These are phyloP conservation scores for Xylaria sp. DNA, from an alignment of 2,329 filamentous ascomycete genomes.

Conservation along the genomic window DNA sequence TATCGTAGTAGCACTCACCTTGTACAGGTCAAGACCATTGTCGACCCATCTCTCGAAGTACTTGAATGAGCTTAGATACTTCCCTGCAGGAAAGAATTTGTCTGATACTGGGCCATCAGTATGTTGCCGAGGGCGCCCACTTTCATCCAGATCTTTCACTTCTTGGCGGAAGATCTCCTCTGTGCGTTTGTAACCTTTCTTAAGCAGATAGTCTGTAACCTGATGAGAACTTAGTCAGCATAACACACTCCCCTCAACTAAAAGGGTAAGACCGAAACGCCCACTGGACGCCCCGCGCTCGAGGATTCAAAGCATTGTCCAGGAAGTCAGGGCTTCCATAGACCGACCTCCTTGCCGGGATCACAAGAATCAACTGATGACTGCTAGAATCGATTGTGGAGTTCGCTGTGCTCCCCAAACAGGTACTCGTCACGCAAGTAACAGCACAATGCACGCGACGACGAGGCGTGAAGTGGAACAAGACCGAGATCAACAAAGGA, in stretches of 20 bases:
- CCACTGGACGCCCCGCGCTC: background rate
- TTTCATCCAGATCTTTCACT: slow-evolving; percentile 82
- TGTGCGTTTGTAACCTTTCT: slow-evolving; percentile 92
- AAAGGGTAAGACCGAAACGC: background rate
- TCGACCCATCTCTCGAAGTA: slow-evolving; percentile 86
- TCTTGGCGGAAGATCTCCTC: slow-evolving; percentile 94
- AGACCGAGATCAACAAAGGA: background rate
- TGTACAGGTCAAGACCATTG: slow-evolving; percentile 92
- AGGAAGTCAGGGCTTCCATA: background rate
- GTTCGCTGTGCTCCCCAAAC: background rate
- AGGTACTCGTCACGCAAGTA: background rate
- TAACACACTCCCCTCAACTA: background rate
- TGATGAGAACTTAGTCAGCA: slow-evolving; percentile 44
- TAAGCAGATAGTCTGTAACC: slow-evolving; percentile 93
- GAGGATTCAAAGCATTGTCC: background rate
- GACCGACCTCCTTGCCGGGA: background rate
- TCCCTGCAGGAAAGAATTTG: slow-evolving; percentile 57
- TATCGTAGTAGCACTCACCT: slow-evolving; percentile 61
- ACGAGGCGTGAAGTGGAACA: background rate
- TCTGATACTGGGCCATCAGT: slow-evolving; percentile 74
- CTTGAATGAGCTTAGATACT: slow-evolving; percentile 79
- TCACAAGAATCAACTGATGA: background rate
- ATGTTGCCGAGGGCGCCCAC: slow-evolving; percentile 76
- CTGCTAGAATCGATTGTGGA: background rate
- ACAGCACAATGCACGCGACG: slow-evolving; percentile 36